Percentiles rank a stretch among this genome's conserved stretches.
Conservation (phyloP, 305 asterid species). For the Petunia hybrid region DNA sequence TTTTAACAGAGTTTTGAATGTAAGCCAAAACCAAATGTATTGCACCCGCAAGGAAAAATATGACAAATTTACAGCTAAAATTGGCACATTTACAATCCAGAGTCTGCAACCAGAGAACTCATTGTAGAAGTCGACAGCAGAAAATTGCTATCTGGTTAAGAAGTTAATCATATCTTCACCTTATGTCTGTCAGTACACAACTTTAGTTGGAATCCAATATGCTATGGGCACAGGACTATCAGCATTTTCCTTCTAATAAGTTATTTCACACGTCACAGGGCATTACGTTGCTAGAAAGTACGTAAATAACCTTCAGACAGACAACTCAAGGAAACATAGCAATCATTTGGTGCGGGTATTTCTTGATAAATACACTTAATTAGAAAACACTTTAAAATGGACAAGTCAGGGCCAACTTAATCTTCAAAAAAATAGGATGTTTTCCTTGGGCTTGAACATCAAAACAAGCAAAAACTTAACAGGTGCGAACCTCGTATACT, state of each 20-base stretch:
- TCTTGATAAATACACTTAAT: background rate
- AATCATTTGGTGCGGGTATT: background rate
- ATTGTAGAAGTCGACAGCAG: background rate
- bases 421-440: background rate
- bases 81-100: background rate
- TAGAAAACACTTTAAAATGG: background rate
- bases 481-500: slow-evolving; percentile 73
- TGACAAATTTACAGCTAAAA: background rate
- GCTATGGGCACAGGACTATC: background rate
- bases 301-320: background rate
- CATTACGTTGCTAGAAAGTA: background rate
- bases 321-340: background rate
- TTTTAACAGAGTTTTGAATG: background rate
- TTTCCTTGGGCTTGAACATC: slow-evolving; percentile 13
- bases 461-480: slow-evolving; percentile 4
- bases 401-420: background rate
- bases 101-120: slow-evolving; percentile 9
- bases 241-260: background rate
- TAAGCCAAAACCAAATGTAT: background rate
- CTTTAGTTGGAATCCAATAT: background rate
- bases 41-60: background rate
- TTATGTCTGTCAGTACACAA: background rate
- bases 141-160: background rate
- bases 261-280: background rate
- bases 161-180: background rate